Evolutionary conservation across 108 stramenopile species (phyloP).

Genomic region (Nitzschia palea): DNA sequence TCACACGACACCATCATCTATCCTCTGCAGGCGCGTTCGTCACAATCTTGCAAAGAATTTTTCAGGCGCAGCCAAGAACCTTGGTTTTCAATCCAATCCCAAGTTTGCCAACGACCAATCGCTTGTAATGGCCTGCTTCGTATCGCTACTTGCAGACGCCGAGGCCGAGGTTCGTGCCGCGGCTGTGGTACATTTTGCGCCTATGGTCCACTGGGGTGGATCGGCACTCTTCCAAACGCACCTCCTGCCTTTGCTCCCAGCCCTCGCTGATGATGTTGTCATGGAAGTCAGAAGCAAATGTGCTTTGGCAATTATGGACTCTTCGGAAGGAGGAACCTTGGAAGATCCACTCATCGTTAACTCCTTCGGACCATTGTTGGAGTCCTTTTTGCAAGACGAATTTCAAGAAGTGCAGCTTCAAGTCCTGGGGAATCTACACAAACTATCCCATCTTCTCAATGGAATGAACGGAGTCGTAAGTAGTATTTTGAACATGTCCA

Average conservation of each 20-base stretch:
- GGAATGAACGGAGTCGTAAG: slow-evolving; percentile 81
- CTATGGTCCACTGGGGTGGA: slow-evolving; percentile 83
- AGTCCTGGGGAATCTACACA: slow-evolving; percentile 81
- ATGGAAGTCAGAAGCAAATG: slow-evolving; percentile 62
- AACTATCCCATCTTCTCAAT: slow-evolving; percentile 72
- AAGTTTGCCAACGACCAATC: slow-evolving; percentile 35
- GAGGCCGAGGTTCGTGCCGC: slow-evolving; percentile 96
- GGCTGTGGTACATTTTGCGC: slow-evolving; percentile 84
- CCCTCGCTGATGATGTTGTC: slow-evolving; percentile 63
- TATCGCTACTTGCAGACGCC: slow-evolving; percentile 77
- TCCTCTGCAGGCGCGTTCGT: slow-evolving; percentile 81
- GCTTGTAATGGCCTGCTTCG: slow-evolving; percentile 70
- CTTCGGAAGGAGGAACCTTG: slow-evolving; percentile 64
- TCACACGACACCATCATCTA: neutral
- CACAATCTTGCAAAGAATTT: slow-evolving; percentile 88
- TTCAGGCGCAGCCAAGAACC: slow-evolving; percentile 66
- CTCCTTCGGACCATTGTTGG: slow-evolving; percentile 76
- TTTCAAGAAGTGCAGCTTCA: slow-evolving; percentile 90
- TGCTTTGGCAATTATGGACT: slow-evolving; percentile 81
- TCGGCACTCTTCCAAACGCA: slow-evolving; percentile 67
- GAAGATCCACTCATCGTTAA: slow-evolving; percentile 78
- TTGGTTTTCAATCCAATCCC: slow-evolving; percentile 55
- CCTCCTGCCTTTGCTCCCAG: slow-evolving; percentile 66
- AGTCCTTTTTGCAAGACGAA: slow-evolving; percentile 85
- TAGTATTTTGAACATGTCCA: slow-evolving; percentile 80